Base-by-base conservation (phyloP, 257 asterid genomes). In the Phtheirospermum japonicum region DNA sequence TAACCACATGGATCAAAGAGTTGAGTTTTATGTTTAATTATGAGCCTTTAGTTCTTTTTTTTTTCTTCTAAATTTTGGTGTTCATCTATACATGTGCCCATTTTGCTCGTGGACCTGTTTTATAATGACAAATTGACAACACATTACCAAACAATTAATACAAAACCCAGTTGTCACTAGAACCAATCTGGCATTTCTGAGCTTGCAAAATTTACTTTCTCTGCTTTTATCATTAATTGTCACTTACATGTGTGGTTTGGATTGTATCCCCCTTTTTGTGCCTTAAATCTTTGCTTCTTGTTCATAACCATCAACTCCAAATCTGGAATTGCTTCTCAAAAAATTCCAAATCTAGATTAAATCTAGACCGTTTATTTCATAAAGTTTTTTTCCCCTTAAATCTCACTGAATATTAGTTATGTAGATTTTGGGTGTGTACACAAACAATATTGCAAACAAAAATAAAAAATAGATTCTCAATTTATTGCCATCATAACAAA, bases 11-110 rank as follows among this genome's bases (percentile, higher is more conserved):
- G 1, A 23, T 23, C 28, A 23, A 23, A 23, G 28, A 23, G 28
- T 23, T 23, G 28, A 23, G 3, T 23, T 23, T 23, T 23, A 1
- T 23, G 10, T 36, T 28, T 37, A 34, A 32, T 59, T 19, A 34
- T 60, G 49, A 52, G 37, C 11, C 51, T 52, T 42, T 36, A 36
- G 10, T 36, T 0, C 4, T 9, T 0, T 36, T 2, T 36, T 36
- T 36, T 36, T 6, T 2, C 1, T 1, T 36, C 1, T 14, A 31
- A 61, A 40, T 54, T 66, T 37, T 31, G 40, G 13, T 10, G 57
- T 52, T 52, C 55, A 55, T 37, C 8, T 54, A 63, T 67, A 61
- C 70, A 70, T 70, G 78, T 71, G 34, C 63, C 68, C 67, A 58
- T 66, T 73, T 45, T 51, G 64, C 52, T 45, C 8, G 66, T 68